Percentiles rank a stretch among this genome's conserved stretches.
Evolutionary conservation across 371 early-diverging fungal genomes (phyloP).

Genomic region (Mucor plumbeus): DNA sequence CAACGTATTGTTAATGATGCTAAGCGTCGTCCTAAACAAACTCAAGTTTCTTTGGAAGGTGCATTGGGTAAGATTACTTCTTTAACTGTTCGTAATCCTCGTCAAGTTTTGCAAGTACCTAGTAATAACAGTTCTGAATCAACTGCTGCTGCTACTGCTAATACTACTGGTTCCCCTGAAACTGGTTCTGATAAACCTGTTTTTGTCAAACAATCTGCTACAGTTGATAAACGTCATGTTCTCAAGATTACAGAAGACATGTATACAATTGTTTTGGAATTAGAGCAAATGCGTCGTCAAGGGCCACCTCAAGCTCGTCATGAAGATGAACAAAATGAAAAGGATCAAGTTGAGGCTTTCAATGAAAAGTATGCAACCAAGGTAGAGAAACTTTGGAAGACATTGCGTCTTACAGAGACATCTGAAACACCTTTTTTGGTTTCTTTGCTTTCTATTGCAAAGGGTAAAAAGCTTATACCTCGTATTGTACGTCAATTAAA

Average conservation of each 20-base stretch:
- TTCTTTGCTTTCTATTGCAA: constrained; percentile 73
- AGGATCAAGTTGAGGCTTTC: constrained; percentile 28
- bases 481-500: constrained; percentile 81
- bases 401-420: constrained; percentile 38
- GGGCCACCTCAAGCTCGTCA: constrained; percentile 48
- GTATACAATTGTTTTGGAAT: constrained; percentile 73
- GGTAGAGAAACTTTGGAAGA: constrained; percentile 67
- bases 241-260: constrained; percentile 80
- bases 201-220: not conserved
- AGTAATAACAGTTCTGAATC: not conserved
- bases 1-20: constrained; percentile 92
- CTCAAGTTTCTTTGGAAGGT: constrained; percentile 87
- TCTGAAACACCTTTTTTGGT: constrained; percentile 45
- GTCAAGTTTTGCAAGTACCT: constrained; percentile 78
- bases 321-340: constrained; percentile 51
- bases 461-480: constrained; percentile 87
- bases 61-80: constrained; percentile 94
- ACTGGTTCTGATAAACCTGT: not conserved
- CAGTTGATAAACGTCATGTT: constrained; percentile 60
- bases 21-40: constrained; percentile 83
- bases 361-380: constrained; percentile 60
- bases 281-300: constrained; percentile 84
- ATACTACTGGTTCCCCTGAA: not conserved
- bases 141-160: not conserved
- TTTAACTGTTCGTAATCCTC: constrained; percentile 87